Base-by-base conservation (phyloP, 1,284 basidiomycete genomes). In the Xerocomus minutiporus region DNA sequence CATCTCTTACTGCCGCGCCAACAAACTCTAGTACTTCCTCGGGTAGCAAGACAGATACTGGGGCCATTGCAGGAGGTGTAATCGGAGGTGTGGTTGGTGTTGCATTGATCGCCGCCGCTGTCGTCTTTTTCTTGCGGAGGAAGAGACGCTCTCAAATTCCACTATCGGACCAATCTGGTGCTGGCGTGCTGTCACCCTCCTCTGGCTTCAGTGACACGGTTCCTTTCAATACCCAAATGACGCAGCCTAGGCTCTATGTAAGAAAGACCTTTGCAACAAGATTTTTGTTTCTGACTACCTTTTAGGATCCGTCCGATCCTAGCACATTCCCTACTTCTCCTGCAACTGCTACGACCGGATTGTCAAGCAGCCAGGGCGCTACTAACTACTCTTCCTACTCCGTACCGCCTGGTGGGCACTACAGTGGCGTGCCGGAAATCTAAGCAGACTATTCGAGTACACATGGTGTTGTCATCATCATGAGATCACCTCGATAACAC, bases 1-100 rank as follows among this genome's bases (percentile, higher is more conserved):
- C 44, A 9, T 48, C 58, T 38, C 42, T 50, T 25, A 58, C 58
- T n/a, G 7, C 23, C 8, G 5, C 38, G 0, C 32, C 57, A 20
- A 49, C 55, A 17, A 8, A 45, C 20, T 34, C 48, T 5, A 29
- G 31, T 8, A 5, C 50, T 6, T 31, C 56, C 1, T 46, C 54
- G 4, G 7, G 41, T 1, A 55, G 15, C 2, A 55, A 12, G 9
- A 54, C 57, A 12, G 50, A 58, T 26, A 46, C 55, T 0, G 68
- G 53, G 4, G 64, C 65, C 8, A 70, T 68, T 13, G 69, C 63
- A 1, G 70, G 61, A 7, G 74, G 74, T 15, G 68, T 75, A 5
- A 64, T 78, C 9, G 76, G 76, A 31, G 76, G 69, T 26, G 46
- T 73, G 5, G 53, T 71, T 1, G 65, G 62, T 8, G 48, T 69